Evolutionary conservation across 1,284 basidiomycete genomes (phyloP).

Genomic region (Rhodotorula mucilaginosa): DNA sequence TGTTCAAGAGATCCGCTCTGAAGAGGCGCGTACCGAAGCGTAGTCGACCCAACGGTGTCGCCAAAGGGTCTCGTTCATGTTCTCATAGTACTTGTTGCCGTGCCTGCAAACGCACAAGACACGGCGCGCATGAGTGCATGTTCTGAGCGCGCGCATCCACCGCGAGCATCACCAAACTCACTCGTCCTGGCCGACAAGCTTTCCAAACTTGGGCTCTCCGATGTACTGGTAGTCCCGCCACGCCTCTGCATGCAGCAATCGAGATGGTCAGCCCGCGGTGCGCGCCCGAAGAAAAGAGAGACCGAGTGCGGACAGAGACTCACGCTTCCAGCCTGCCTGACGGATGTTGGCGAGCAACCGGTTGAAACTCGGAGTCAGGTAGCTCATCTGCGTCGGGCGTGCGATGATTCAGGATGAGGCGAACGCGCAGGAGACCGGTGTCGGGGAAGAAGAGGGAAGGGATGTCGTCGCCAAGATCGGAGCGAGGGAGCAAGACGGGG

Average conservation of each 20-base stretch:
- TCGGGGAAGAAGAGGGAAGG: background rate
- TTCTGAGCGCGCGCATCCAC: no score
- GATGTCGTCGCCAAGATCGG: background rate
- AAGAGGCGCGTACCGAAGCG: conserved; percentile 60
- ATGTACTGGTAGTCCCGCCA: conserved; percentile 60
- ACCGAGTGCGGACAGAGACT: background rate
- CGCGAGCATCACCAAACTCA: conserved; percentile 52
- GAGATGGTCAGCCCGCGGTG: background rate
- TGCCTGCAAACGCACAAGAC: conserved; percentile 12
- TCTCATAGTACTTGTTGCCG: conserved; percentile 70
- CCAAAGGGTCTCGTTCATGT: conserved; percentile 71
- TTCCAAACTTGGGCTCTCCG: conserved; percentile 82
- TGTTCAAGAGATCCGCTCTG: background rate
- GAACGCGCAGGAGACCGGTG: background rate
- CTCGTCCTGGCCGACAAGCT: conserved; percentile 76
- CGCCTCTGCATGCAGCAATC: conserved; percentile 54
- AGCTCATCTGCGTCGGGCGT: background rate
- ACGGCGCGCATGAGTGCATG: background rate
- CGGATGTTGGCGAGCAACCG: conserved; percentile 73
- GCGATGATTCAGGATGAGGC: background rate
- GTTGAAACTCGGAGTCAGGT: conserved; percentile 65
- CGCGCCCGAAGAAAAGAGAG: no score
- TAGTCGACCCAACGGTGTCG: conserved; percentile 93
- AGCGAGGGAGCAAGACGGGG: no score
- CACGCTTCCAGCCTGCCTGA: conserved; percentile 62